Evolutionary conservation across 352 stramenopile genomes (phyloP).

Genomic region (Pythium myriotylum): DNA sequence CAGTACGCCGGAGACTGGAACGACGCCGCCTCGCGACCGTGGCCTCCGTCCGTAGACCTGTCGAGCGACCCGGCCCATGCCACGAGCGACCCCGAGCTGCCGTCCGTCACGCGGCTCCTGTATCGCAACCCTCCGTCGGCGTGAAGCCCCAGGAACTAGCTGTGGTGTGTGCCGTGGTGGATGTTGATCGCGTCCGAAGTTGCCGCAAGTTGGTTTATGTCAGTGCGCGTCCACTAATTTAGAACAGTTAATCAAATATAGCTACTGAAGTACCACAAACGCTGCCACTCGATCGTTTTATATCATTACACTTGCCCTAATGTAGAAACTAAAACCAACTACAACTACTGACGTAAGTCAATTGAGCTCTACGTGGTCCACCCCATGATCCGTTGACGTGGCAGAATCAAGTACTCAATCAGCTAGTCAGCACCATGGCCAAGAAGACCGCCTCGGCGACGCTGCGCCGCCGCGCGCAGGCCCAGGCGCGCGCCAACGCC

Average conservation of each 20-base stretch:
- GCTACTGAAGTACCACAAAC: conserved; percentile 13
- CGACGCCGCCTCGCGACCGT: conserved; percentile 19
- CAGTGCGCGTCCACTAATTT: conserved; percentile 8
- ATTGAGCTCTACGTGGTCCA: conserved; percentile 11
- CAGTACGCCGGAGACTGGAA: conserved; percentile 20
- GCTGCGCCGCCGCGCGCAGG: conserved; percentile 32
- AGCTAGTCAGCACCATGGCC: conserved; percentile 15
- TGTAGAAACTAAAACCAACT: neutral
- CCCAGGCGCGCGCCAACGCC: conserved; percentile 24
- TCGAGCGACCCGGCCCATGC: conserved; percentile 14
- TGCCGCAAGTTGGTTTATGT: conserved; percentile 21
- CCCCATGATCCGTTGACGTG: conserved; percentile 22
- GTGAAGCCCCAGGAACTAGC: neutral
- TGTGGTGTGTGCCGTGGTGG: neutral
- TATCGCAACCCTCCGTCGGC: conserved; percentile 28
- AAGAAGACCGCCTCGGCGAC: conserved; percentile 22
- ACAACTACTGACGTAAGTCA: conserved; percentile 5
- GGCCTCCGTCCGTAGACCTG: conserved; percentile 11
- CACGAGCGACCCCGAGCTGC: conserved; percentile 41
- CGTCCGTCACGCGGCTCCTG: conserved; percentile 66
- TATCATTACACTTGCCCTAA: conserved; percentile 15
- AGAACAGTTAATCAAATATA: neutral
- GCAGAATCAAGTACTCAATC: conserved; percentile 2
- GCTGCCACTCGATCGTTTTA: too few relatives aligned
- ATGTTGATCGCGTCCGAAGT: neutral